A percentile compares a stretch with the other conserved stretches of the same genome.
These are phyloP conservation scores for Blastocystis sp. DNA, from an alignment of 352 stramenopile species.

Conservation along the genomic window DNA sequence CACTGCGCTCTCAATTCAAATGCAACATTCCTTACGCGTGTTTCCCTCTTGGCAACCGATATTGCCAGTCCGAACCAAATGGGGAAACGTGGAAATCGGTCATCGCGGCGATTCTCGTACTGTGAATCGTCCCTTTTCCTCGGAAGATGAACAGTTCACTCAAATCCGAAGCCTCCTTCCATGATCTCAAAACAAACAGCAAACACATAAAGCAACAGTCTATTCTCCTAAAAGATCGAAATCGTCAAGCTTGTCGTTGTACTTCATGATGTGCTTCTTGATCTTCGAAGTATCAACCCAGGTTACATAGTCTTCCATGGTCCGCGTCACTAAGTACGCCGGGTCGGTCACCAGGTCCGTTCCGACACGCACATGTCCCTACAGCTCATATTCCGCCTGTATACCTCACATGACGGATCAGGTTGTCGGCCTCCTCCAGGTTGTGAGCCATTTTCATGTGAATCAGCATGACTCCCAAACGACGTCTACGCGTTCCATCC, in stretches of 20 bases:
- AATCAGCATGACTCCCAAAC: constrained; percentile 94
- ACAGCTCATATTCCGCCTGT: not conserved
- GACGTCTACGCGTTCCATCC: constrained; percentile 72
- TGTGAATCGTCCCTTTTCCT: too few species aligned
- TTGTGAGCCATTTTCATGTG: constrained; percentile 96
- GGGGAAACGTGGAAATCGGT: not conserved
- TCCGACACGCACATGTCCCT: constrained; percentile 85
- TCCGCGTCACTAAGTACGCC: constrained; percentile 87
- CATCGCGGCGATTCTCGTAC: too few species aligned
- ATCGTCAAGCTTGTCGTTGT: constrained; percentile 99
- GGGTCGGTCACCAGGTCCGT: constrained; percentile 84
- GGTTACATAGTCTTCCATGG: constrained; percentile 98
- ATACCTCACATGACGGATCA: constrained; percentile 77
- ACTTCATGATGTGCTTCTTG: constrained; percentile 89
- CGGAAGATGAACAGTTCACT: too few species aligned
- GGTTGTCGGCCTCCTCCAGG: constrained; percentile 88
- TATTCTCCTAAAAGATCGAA: constrained; percentile 94
- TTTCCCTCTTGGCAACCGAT: not conserved
- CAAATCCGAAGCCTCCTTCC: not conserved
- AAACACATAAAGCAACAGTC: not conserved
- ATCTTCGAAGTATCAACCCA: constrained; percentile 95
- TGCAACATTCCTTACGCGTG: not conserved
- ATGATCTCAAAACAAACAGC: not conserved
- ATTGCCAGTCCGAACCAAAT: not conserved
- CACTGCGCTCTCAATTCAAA: not conserved